Base-by-base conservation (phyloP, 2,329 filamentous ascomycete genomes). In the Epicoccum nigrum region DNA sequence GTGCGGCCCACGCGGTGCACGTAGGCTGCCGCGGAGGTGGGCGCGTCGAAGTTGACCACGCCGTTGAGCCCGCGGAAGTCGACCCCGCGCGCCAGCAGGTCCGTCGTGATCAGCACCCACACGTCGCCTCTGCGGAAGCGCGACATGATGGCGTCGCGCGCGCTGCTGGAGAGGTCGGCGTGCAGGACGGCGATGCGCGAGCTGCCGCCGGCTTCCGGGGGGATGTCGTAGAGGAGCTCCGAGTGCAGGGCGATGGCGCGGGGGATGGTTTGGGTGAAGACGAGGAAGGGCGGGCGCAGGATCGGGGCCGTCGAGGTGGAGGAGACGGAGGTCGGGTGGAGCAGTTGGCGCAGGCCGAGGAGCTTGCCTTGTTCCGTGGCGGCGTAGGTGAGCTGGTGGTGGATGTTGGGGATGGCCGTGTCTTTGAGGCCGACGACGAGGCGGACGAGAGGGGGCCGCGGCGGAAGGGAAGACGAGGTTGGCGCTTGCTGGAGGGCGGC, bases 31-130 rank as follows among this genome's bases (percentile, higher is more conserved):
- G 89, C 88, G 0, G 89, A 92, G n/a, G 87, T 90, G 0, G 94
- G 94, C 7, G 97, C 91, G 72, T 99, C 94, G 76, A 97, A 99
- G 75, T 97, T 99, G 43, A 99, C 89, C 0, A 99, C 92, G 37
- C 92, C 92, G 66, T 97, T 97, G 57, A 99, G 87, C 41, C 94
- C 94, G 7, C 89, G 86, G 77, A 99, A 97, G 74, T 99, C 94
- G 32, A 99, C 87, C 16, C 94, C 94, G 27, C 94, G 89, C 13
- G 92, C 89, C 9, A 99, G 81, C 7, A 99, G 83, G 69, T 99
- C 94, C 0, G 94, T 99, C 0, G 94, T 97, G 70, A 99, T 94
- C 28, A 99, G 81, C 6, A 97, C 86, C 94, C 94, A 99, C 55
- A 97, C 87, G 69, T 97, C 92, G 58, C 92, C 94, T 27, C 86